Conservation (phyloP, 441 rosid genomes). For the Populus hybrid region DNA sequence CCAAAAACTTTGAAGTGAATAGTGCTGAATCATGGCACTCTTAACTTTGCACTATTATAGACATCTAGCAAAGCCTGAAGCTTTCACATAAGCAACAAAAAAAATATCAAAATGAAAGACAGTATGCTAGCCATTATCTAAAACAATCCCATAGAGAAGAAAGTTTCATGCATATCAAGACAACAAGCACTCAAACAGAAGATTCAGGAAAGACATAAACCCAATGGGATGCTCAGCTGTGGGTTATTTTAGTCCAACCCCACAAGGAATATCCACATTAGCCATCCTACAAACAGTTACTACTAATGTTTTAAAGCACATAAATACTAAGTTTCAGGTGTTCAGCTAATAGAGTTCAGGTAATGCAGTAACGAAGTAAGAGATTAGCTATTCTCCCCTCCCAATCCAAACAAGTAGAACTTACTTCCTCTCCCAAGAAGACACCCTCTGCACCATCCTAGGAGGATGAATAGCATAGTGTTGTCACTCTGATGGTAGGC, state of each 20-base stretch:
- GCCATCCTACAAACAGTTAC: slow-evolving; percentile 17
- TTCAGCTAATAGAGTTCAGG: slow-evolving; percentile 21
- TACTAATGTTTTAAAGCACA: slow-evolving; percentile 33
- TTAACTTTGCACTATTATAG: not conserved
- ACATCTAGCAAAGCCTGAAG: not conserved
- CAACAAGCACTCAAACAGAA: slow-evolving; percentile 22
- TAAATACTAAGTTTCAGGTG: slow-evolving; percentile 24
- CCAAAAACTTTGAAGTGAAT: not conserved
- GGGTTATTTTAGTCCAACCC: slow-evolving; percentile 25
- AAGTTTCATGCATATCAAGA: slow-evolving; percentile 20
- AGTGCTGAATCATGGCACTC: not conserved
- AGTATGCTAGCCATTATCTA: slow-evolving; percentile 8
- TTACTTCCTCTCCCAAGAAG: slow-evolving; percentile 44
- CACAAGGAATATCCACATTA: slow-evolving; percentile 30
- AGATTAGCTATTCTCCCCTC: slow-evolving; percentile 25
- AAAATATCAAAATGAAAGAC: not conserved
- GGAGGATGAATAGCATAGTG: slow-evolving; percentile 15
- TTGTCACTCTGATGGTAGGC: slow-evolving; percentile 53
- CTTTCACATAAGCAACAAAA: not conserved
- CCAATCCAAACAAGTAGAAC: slow-evolving; percentile 33
- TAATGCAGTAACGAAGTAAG: slow-evolving; percentile 29
- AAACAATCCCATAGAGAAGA: slow-evolving; percentile 17
- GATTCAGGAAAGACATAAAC: slow-evolving; percentile 20
- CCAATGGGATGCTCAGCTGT: slow-evolving; percentile 24
- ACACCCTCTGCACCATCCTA: slow-evolving; percentile 22